These are phyloP conservation scores for Xylaria sp. DNA, from an alignment of 2,329 filamentous ascomycete species.

Conservation along the genomic window DNA sequence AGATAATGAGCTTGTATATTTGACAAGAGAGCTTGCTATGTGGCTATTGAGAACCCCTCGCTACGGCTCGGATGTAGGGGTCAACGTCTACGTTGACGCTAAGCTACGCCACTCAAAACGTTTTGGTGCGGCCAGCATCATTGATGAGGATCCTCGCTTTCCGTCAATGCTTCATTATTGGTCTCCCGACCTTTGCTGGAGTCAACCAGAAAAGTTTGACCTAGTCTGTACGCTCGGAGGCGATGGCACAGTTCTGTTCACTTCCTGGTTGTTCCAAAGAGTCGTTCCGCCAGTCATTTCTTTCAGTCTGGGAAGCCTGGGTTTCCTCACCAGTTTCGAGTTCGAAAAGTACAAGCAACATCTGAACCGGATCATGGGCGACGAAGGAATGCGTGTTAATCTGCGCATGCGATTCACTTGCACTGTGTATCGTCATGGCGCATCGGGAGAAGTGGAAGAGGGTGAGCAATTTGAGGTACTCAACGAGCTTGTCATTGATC, in stretches of 20 bases:
- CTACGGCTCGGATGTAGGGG: slow-evolving; percentile 88
- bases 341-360: slow-evolving; percentile 90
- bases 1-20: slow-evolving; percentile 89
- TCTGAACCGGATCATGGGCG: slow-evolving; percentile 89
- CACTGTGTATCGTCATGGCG: slow-evolving; percentile 85
- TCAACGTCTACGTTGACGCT: slow-evolving; percentile 98
- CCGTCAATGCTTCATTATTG: slow-evolving; percentile 90
- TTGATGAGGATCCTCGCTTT: slow-evolving; percentile 80
- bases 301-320: slow-evolving; percentile 84
- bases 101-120: slow-evolving; percentile 90
- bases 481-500: slow-evolving; percentile 98
- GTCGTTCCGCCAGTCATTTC: slow-evolving; percentile 86
- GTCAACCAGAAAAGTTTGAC: slow-evolving; percentile 92
- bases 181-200: slow-evolving; percentile 96
- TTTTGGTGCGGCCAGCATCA: slow-evolving; percentile 79
- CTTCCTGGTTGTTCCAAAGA: slow-evolving; percentile 91
- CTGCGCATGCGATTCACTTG: slow-evolving; percentile 99
- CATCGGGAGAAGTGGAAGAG: slow-evolving; percentile 75
- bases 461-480: slow-evolving; percentile 97
- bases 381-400: slow-evolving; percentile 95
- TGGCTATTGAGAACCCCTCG: slow-evolving; percentile 91
- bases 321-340: slow-evolving; percentile 89
- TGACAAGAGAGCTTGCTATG: slow-evolving; percentile 86
- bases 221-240: slow-evolving; percentile 89
- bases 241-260: slow-evolving; percentile 88